Evolutionary conservation across 2,329 filamentous ascomycete species (phyloP).

Genomic region (Cercospora beticola): DNA sequence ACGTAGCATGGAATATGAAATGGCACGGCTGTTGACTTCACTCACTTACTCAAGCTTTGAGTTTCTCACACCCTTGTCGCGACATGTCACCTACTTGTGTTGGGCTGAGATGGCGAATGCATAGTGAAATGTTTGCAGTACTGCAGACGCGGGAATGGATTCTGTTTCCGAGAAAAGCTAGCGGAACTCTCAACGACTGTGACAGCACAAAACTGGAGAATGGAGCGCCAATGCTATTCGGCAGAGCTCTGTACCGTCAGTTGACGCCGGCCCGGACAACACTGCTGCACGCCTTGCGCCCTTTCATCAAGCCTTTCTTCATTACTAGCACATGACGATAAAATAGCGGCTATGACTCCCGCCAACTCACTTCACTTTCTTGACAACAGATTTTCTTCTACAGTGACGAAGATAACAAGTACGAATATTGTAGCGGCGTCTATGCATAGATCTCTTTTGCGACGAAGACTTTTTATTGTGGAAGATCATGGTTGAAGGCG

Average conservation of each 20-base stretch:
- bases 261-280: background rate
- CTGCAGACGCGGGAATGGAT: background rate
- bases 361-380: too few species aligned
- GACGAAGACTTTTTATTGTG: background rate
- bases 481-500: background rate
- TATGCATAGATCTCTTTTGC: background rate
- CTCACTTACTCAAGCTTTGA: background rate
- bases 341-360: background rate
- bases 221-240: background rate
- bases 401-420: background rate
- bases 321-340: background rate
- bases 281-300: background rate
- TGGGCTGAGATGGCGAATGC: background rate
- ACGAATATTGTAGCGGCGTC: background rate
- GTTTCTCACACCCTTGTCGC: background rate
- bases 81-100: background rate
- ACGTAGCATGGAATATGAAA: constrained; percentile 4
- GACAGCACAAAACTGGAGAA: background rate
- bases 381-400: background rate
- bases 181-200: background rate
- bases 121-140: background rate
- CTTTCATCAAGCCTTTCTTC: background rate
- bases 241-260: background rate
- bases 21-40: constrained; percentile 1
- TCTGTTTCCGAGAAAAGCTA: background rate